These are phyloP conservation scores for Aspergillus proliferans DNA, from an alignment of 2,329 filamentous ascomycete genomes.

Conservation along the genomic window DNA sequence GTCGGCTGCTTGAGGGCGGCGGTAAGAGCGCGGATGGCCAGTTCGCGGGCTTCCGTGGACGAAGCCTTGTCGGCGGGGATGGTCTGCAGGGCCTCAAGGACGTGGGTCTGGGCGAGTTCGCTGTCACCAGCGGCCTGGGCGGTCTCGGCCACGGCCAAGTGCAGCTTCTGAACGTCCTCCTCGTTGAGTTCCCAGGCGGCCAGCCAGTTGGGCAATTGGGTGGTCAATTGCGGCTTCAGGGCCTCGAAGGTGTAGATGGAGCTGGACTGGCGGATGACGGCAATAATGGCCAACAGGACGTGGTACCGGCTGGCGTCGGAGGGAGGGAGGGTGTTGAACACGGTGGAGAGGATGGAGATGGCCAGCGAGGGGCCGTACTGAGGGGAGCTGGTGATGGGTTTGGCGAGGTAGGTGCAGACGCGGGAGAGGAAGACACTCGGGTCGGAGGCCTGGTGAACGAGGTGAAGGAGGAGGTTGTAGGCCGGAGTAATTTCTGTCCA, in stretches of 20 bases:
- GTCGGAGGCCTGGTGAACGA: constrained; percentile 79
- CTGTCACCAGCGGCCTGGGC: constrained; percentile 72
- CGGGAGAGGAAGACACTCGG: constrained; percentile 78
- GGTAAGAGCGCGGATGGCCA: constrained; percentile 60
- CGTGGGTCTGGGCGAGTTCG: constrained; percentile 68
- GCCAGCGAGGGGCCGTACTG: constrained; percentile 78
- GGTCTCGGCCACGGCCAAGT: constrained; percentile 72
- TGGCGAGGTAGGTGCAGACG: constrained; percentile 83
- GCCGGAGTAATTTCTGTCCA: constrained; percentile 77
- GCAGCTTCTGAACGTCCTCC: constrained; percentile 78
- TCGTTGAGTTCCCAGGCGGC: constrained; percentile 73
- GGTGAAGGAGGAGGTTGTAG: constrained; percentile 94
- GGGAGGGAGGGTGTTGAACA: constrained; percentile 86
- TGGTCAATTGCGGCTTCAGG: constrained; percentile 74
- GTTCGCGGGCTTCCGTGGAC: constrained; percentile 49
- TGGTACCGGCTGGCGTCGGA: constrained; percentile 77
- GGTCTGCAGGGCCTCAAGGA: constrained; percentile 68
- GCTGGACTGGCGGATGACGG: constrained; percentile 67
- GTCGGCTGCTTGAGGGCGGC: constrained; percentile 59
- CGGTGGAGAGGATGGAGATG: constrained; percentile 82
- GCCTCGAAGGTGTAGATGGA: constrained; percentile 73
- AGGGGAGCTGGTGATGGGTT: constrained; percentile 79
- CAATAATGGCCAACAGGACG: constrained; percentile 82
- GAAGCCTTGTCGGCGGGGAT: constrained; percentile 58
- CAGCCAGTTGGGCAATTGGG: constrained; percentile 71